Conservation (phyloP, 305 asterid species). For the Fraxinus floribunda region DNA sequence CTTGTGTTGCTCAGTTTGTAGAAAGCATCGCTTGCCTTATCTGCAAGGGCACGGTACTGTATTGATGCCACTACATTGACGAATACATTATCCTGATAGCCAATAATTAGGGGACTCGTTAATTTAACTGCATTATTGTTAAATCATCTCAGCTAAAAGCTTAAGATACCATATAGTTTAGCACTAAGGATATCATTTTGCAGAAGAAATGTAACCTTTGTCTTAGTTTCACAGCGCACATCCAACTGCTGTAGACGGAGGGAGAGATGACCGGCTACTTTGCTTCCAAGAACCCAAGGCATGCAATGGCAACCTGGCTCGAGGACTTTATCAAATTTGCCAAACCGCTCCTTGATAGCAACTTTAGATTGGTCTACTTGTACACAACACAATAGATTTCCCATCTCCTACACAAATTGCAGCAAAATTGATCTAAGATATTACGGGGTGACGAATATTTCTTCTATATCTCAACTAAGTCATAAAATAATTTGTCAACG, state of each 20-base stretch:
- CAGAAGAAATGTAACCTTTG: conserved; percentile 3
- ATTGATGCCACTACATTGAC: conserved; percentile 24
- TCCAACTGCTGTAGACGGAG: conserved; percentile 21
- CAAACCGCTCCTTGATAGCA: conserved; percentile 22
- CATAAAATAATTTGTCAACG: not conserved
- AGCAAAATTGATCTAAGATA: not conserved
- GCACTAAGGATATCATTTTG: not conserved
- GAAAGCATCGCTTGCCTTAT: conserved; percentile 4
- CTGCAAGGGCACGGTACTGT: conserved; percentile 8
- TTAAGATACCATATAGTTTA: not conserved
- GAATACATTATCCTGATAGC: conserved; percentile 20
- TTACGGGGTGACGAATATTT: not conserved
- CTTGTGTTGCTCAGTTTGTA: conserved; percentile 22
- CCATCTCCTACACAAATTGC: conserved; percentile 1
- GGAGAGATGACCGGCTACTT: conserved; percentile 18
- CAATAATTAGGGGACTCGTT: not conserved
- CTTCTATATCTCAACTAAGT: not conserved
- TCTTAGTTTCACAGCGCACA: conserved; percentile 20
- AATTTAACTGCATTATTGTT: not conserved
- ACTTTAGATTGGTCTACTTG: conserved; percentile 22
- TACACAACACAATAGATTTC: conserved; percentile 16
- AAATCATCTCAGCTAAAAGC: not conserved
- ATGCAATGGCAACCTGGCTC: conserved; percentile 29
- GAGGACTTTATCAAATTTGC: conserved; percentile 17
- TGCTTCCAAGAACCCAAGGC: conserved; percentile 23